Evolutionary conservation across 352 stramenopile species (phyloP).

Genomic region (Phytophthora vignae): DNA sequence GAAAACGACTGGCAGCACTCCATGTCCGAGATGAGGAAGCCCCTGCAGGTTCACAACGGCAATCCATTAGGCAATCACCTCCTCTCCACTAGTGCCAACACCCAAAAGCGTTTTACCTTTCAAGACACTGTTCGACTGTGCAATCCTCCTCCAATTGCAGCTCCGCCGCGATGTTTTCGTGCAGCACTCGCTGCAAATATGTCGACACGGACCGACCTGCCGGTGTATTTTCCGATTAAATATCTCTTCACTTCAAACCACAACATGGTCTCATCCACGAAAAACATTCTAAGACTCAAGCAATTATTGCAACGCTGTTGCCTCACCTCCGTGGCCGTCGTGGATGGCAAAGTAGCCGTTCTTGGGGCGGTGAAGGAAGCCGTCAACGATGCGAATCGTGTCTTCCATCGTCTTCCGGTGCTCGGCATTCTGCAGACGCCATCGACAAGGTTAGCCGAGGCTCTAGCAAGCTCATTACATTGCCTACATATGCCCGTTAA

Average conservation of each 20-base stretch:
- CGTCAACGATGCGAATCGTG: slow-evolving; percentile 76
- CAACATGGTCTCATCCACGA: background rate
- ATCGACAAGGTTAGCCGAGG: background rate
- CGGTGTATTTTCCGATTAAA: background rate
- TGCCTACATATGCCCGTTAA: background rate
- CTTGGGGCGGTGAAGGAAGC: slow-evolving; percentile 54
- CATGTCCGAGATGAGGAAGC: slow-evolving; percentile 81
- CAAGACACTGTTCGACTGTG: slow-evolving; percentile 66
- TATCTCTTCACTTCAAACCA: background rate
- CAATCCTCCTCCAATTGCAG: slow-evolving; percentile 47
- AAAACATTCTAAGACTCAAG: background rate
- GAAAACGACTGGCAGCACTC: slow-evolving; percentile 70
- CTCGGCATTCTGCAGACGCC: slow-evolving; percentile 62
- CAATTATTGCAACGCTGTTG: background rate
- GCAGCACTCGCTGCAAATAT: slow-evolving; percentile 71
- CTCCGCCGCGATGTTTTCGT: slow-evolving; percentile 70
- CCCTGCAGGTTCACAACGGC: slow-evolving; percentile 37
- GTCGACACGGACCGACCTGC: slow-evolving; percentile 72
- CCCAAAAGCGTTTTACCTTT: slow-evolving; percentile 42
- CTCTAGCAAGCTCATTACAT: background rate
- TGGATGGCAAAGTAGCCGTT: slow-evolving; percentile 86
- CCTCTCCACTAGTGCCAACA: background rate
- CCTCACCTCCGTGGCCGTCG: slow-evolving; percentile 78
- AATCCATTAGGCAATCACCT: background rate
- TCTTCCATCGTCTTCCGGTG: slow-evolving; percentile 88